Conservation (phyloP, 495 filamentous ascomycete genomes). For the Hapsidospora chrysogenum region DNA sequence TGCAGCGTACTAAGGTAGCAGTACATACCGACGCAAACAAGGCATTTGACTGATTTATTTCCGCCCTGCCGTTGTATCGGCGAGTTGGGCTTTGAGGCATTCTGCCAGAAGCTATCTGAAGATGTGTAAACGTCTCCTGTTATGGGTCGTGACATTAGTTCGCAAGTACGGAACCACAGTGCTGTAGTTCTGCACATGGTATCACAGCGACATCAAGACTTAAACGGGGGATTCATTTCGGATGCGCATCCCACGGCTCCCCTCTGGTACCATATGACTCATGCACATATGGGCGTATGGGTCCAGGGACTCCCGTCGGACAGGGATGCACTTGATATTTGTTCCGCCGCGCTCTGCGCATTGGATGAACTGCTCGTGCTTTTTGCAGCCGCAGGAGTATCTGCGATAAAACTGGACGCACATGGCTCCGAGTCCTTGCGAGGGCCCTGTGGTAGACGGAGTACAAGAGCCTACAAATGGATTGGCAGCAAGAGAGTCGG, state of each 20-base stretch:
- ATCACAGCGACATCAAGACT: no score
- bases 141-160: no score
- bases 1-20: no score
- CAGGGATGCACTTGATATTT: conserved; percentile 5
- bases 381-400: conserved; percentile 6
- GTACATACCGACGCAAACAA: no score
- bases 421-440: no score
- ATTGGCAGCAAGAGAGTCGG: no score
- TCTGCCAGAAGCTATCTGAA: background rate
- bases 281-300: conserved; percentile 1
- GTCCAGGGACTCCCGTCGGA: background rate
- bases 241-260: conserved; percentile 2
- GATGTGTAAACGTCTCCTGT: background rate
- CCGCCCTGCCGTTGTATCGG: background rate
- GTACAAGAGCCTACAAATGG: no score
- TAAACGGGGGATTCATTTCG: background rate
- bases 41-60: background rate
- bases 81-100: no score
- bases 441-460: no score
- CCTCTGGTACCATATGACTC: conserved; percentile 2
- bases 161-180: background rate
- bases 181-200: background rate
- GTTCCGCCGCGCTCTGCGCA: conserved; percentile 2
- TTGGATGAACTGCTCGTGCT: conserved; percentile 4
- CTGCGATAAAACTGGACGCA: conserved; percentile 4